phyloP scores from a whole-genome alignment of 2,329 filamentous ascomycete species.

The Penicillium brasilianum region DNA sequence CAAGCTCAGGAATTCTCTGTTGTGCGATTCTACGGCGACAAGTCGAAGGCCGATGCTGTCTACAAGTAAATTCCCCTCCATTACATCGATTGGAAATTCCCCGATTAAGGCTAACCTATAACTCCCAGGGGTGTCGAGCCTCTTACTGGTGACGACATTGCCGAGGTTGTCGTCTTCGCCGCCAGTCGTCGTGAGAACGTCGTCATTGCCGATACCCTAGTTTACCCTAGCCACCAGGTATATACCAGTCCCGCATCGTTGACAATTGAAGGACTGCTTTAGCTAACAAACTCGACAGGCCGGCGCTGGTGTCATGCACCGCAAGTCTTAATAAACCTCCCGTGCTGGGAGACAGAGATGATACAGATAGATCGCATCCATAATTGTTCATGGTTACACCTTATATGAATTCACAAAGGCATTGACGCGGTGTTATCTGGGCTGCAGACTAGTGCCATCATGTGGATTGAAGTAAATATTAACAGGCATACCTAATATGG shows the following conservation, averaged over 20 bases:
- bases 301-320: constrained; percentile 32
- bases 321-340: constrained; percentile 25
- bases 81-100: not conserved
- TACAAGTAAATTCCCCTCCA: constrained; percentile 67
- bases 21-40: constrained; percentile 86
- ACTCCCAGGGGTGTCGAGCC: constrained; percentile 71
- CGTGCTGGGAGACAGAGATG: constrained; percentile 1
- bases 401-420: constrained; percentile 7
- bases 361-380: constrained; percentile 14
- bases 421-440: not conserved
- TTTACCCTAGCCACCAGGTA: constrained; percentile 91
- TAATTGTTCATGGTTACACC: constrained; percentile 12
- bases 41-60: constrained; percentile 85
- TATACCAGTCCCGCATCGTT: constrained; percentile 31
- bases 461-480: not conserved
- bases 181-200: constrained; percentile 87
- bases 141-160: constrained; percentile 86
- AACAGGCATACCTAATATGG: not conserved
- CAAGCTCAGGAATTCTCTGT: constrained; percentile 75
- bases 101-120: constrained; percentile 7
- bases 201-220: constrained; percentile 82
- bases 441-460: constrained; percentile 2
- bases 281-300: constrained; percentile 22
- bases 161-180: constrained; percentile 85
- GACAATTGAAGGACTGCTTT: not conserved